Evolutionary conservation across 768 basidiomycete genomes (phyloP), one percentile per base, ranked within the genome.

Genomic region (Suillus hirtellus): DNA sequence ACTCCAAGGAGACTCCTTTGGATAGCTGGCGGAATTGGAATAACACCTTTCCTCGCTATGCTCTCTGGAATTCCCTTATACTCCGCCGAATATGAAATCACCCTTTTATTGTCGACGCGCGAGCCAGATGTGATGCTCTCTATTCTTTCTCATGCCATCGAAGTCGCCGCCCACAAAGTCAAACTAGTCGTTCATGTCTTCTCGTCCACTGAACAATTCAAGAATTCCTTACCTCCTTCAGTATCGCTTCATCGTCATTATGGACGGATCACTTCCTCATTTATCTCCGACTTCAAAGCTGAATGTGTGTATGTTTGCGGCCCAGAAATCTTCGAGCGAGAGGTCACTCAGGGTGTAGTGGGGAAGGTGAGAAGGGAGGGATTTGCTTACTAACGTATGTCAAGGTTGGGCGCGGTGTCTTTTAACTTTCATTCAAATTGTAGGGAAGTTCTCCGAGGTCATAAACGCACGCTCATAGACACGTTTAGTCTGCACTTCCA

Each of bases 1-100:
- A 53, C 47, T 19, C 60, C 53, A 34, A 60, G 47, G 27, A 76
- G 75, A 53, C 71, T 84, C 60, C 68, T 87, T 47, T 88, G 84
- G 86, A 64, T 84, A 17, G 86, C 86, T 0, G 86, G 86, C 24
- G 87, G 88, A 1, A 88, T 89, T 60, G 88, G 88, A 2, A 63
- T 89, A 53, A 89, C 88, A 17, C 87, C 87, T 0, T 89, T 87
- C 73, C 70, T 89, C 37, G 82, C 81, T 38, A 85, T 88, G 86
- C 73, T 88, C 4, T 61, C 15, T 58, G 52, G 27, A 27, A 34
- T 31, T 43, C 5, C 52, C 17, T 43, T 38, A 14, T 24, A 21
- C 40, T 59, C 27, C 31, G 15, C 61, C 24, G 40, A 67, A 19
- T 68, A 71, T 34, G 78, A 85, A 62, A 78, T 89, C 44, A 68